Evolutionary conservation across 768 basidiomycete species (phyloP), one percentile per base, ranked within the genome.

Genomic region (Coprinopsis marcescibilis): DNA sequence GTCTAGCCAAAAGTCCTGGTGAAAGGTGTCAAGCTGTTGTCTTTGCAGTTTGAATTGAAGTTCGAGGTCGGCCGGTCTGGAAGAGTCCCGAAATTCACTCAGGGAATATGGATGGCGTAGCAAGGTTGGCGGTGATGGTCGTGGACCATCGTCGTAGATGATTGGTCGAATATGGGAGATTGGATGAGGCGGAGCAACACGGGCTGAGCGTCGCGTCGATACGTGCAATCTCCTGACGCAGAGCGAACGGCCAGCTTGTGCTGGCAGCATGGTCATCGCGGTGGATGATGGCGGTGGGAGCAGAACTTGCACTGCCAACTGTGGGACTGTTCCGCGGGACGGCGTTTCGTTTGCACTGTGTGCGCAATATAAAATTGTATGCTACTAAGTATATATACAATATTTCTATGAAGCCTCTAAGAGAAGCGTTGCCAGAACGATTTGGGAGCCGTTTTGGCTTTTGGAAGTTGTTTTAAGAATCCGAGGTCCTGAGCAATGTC

Each of bases 1-100:
- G 45, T 90, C 82, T 44, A 78, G 63, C 89, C 89, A 92, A 60
- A 89, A 92, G 14, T 71, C 65, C 46, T 91, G 83, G 51, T 89
- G 83, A 57, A 85, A 81, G 19, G 78, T 70, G 56, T 90, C 86
- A 17, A 89, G 63, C 47, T 81, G 79, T 61, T 88, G 81, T 44
- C 82, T 71, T 50, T 81, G 77, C 37, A 89, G 64, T 49, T 77
- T 81, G 70, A 76, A 84, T 56, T 84, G 86, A 39, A 89, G 72
- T 45, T 85, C 81, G 6, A 75, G 61, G 25, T 75, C 66, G 37
- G 69, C 69, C 8, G 53, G 47, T 42, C 54, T 54, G 33, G 60
- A 58, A 30, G 56, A 60, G 29, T 63, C 59, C 23, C 65, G 65
- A 63, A 91, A 91, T 60, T 91, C 89, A 48, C 69, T 61, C 47